phyloP scores from a whole-genome alignment of 2,329 filamentous ascomycete genomes.

The Ceratocystis harringtonii region DNA sequence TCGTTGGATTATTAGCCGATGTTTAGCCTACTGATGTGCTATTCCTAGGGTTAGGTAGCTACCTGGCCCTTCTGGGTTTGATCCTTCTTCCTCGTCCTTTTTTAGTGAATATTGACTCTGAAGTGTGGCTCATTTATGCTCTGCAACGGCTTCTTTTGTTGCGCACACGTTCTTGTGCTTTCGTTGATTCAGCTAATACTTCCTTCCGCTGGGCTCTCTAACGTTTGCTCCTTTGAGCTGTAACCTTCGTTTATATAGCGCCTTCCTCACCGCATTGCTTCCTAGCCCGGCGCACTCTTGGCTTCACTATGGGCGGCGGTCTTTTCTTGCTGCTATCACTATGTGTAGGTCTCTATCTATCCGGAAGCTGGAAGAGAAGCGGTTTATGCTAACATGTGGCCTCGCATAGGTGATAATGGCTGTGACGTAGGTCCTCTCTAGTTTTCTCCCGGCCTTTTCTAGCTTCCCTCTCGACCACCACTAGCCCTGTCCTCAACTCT shows the following conservation, averaged over 20 bases:
- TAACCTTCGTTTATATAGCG: background rate
- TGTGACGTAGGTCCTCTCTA: constrained; percentile 34
- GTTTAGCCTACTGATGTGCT: background rate
- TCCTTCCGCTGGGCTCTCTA: background rate
- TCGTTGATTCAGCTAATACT: background rate
- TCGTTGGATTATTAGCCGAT: background rate
- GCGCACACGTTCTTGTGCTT: background rate
- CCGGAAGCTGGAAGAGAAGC: background rate
- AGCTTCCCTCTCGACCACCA: constrained; percentile 16
- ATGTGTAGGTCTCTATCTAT: constrained; percentile 25
- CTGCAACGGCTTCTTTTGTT: background rate
- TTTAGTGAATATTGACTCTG: background rate
- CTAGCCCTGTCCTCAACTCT: constrained; percentile 10
- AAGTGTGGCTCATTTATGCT: background rate
- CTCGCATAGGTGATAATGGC: constrained; percentile 40
- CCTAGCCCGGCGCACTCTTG: background rate
- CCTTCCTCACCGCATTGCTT: background rate
- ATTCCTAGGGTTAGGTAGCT: background rate
- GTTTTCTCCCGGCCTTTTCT: constrained; percentile 9
- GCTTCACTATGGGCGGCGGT: constrained; percentile 25
- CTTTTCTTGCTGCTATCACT: constrained; percentile 29
- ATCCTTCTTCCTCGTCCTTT: background rate
- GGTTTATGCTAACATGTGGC: constrained; percentile 6
- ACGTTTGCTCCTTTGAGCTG: background rate
- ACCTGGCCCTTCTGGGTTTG: background rate